Evolutionary conservation across 345 rosid species (phyloP), one percentile per base, ranked within the genome.

Genomic region (Litchi chinensis): DNA sequence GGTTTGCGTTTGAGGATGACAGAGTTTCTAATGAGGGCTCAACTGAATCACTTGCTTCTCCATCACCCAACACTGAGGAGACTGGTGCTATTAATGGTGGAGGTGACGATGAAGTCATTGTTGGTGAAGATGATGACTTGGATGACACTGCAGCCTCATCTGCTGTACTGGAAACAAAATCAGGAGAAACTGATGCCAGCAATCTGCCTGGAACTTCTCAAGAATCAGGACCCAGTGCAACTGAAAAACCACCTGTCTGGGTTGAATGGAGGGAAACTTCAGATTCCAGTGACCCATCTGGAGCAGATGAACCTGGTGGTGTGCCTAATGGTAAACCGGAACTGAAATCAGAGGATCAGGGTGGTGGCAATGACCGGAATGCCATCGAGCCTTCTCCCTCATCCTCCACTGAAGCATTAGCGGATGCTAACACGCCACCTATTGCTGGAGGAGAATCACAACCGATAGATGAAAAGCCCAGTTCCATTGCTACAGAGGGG

Each of bases 1-100:
- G 98, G 98, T 93, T 93, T 81, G 95, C 97, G 57, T 93, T 92
- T 73, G 93, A 93, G 75, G 98, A 90, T 82, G 94, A 88, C 57
- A 87, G 84, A 83, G 89, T 43, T 82, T 85, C 88, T 60, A 84
- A 75, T 64, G 95, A 91, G 78, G 84, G 82, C 28, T 87, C 91
- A 66, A 69, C 85, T 76, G 91, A 82, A 74, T 81, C 87, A 11
- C 80, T 86, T n/a, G 84, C 91, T 66, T 93, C 97, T 68, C 85
- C 96, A 15, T 89, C 96, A 9, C 91, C 92, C 52, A 80, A 82
- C 80, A 82, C 82, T 77, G 92, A 84, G 65, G 91, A 79, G 76
- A 72, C 81, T 59, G 88, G 73, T 80, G 85, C 57, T 50, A 81
- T 39, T n/a, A 44, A 70, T 65, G 68, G 76, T 32, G 87, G 65